Evolutionary conservation across 2,329 filamentous ascomycete genomes (phyloP).

Genomic region (Beauveria caledonica): DNA sequence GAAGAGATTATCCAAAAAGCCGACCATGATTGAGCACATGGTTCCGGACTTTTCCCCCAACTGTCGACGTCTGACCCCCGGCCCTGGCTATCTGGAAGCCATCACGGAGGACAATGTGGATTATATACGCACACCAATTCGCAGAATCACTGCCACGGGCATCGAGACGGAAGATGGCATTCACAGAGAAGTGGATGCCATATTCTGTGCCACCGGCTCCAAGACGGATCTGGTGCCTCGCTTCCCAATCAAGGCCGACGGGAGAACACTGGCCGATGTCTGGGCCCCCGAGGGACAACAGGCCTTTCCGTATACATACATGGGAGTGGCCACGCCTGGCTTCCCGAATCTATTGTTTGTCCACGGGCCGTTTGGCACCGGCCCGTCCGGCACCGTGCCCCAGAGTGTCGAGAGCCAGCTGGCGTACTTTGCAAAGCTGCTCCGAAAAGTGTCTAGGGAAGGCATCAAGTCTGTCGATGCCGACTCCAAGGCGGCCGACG

Average conservation of each 20-base stretch:
- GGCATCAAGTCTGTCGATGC: constrained; percentile 56
- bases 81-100: constrained; percentile 60
- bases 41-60: constrained; percentile 56
- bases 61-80: constrained; percentile 57
- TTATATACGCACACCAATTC: constrained; percentile 49
- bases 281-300: constrained; percentile 49
- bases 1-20: constrained; percentile 42
- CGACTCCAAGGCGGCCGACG: constrained; percentile 50
- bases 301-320: constrained; percentile 60
- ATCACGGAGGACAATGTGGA: constrained; percentile 53
- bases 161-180: constrained; percentile 52
- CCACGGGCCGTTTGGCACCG: constrained; percentile 51
- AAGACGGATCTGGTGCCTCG: constrained; percentile 50
- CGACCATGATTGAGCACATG: constrained; percentile 46
- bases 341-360: constrained; percentile 63
- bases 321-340: constrained; percentile 53
- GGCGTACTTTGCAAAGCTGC: constrained; percentile 55
- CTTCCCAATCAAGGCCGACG: constrained; percentile 51
- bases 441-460: constrained; percentile 59
- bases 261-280: constrained; percentile 42
- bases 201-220: constrained; percentile 62
- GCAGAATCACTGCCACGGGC: constrained; percentile 48
- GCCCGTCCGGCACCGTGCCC: constrained; percentile 57
- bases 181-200: constrained; percentile 50
- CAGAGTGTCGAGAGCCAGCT: constrained; percentile 59